Percentiles rank a stretch among this genome's conserved stretches.
Conservation (phyloP, 306 rosid species). For the Senna tora region DNA sequence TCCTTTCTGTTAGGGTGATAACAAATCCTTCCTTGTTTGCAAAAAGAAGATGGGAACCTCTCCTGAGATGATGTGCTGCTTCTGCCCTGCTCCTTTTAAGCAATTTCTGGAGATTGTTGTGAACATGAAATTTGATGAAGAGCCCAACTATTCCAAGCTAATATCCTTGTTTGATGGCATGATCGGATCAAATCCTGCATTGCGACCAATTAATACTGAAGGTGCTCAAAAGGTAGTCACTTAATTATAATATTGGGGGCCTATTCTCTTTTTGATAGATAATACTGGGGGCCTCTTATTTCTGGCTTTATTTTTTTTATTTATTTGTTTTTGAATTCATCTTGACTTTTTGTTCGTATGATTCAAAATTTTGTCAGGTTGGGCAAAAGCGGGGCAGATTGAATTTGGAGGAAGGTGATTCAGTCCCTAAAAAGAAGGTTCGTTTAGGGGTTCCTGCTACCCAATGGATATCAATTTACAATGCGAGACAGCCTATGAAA, state of each 20-base stretch:
- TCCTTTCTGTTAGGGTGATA: constrained; percentile 69
- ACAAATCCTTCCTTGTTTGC: constrained; percentile 80
- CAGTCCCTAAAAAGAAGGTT: constrained; percentile 88
- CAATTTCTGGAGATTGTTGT: constrained; percentile 91
- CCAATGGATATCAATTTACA: constrained; percentile 93
- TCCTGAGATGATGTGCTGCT: constrained; percentile 91
- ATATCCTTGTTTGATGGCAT: constrained; percentile 83
- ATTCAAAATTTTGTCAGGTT: constrained; percentile 60
- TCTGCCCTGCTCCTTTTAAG: constrained; percentile 84
- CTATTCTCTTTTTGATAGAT: too few relatives aligned
- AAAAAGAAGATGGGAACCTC: constrained; percentile 95
- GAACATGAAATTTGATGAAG: constrained; percentile 97
- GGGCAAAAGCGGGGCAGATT: constrained; percentile 94
- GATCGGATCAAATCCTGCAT: constrained; percentile 86
- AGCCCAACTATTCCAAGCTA: constrained; percentile 84
- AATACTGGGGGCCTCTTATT: not conserved
- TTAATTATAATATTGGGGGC: not conserved
- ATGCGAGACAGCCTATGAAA: constrained; percentile 92
- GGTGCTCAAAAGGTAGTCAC: constrained; percentile 85
- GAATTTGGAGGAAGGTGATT: constrained; percentile 77
- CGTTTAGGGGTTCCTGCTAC: constrained; percentile 94
- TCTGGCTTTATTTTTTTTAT: not conserved
- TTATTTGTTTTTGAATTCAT: constrained; percentile 1
- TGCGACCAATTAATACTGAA: constrained; percentile 82
- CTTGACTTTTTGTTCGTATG: not conserved